Evolutionary conservation across 768 basidiomycete genomes (phyloP), one percentile per base, ranked within the genome.

Genomic region (Pulveroboletus sp.): DNA sequence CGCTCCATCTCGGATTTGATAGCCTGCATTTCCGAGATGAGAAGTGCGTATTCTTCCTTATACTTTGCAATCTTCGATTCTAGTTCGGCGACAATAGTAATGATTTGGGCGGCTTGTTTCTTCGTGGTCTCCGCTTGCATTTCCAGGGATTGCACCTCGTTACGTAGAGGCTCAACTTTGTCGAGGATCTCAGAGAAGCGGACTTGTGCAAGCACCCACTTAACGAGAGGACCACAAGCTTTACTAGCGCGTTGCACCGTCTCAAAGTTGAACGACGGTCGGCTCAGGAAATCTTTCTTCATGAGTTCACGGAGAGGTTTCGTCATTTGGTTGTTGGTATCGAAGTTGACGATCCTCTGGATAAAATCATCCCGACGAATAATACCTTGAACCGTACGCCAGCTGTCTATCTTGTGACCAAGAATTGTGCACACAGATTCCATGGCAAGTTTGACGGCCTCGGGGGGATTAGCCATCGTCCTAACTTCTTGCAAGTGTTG

Each of bases 1-100:
- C 89, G 84, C 59, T 95, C 93, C 96, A 99, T 98, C 71, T 98
- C 96, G 43, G 75, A 77, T 70, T 96, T 96, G 78, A 99, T 97
- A 5, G 93, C 85, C 65, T 98, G 93, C 0, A 91, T 94, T 68
- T 98, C 90, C 62, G 92, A 92, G 70, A 99, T 97, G 54, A 99
- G 82, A 10, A 89, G 75, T 2, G 96, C 96, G 60, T 99, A 99
- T 68, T 99, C 96, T 32, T 93, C 89, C 72, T 98, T 98, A 78
- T 97, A 98, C 48, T 75, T 81, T 24, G 80, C 86, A 60, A 98
- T 98, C 69, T 94, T 94, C 38, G 84, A 74, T 63, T 98, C 94
- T 36, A 98, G 80, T 65, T 96, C 92, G 13, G 84, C 77, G 43
- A 99, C 93, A 78, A 96, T 96, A 37, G 83, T 79, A 53, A 93